Evolutionary conservation across 805 yeast species (phyloP).

Genomic region (Saturnispora sanitii): DNA sequence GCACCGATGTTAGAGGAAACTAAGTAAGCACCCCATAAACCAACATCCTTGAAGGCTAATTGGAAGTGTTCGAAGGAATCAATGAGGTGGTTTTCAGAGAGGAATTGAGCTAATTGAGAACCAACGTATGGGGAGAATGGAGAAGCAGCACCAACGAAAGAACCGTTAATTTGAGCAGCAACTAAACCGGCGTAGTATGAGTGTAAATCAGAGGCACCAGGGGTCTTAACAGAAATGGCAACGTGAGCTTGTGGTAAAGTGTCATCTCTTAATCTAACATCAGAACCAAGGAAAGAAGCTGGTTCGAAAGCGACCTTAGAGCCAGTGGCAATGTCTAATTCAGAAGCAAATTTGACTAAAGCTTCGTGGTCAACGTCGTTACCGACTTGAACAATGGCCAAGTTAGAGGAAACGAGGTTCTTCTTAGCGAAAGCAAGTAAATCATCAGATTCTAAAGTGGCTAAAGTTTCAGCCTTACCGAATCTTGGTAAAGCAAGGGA

Average conservation of each 20-base stretch:
- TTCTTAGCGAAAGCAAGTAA: constrained; percentile 43
- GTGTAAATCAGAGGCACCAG: constrained; percentile 44
- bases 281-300: constrained; percentile 73
- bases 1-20: constrained; percentile 47
- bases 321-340: constrained; percentile 41
- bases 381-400: constrained; percentile 62
- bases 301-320: constrained; percentile 37
- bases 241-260: constrained; percentile 74
- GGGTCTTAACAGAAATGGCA: constrained; percentile 68
- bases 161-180: constrained; percentile 55
- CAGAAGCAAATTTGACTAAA: constrained; percentile 56
- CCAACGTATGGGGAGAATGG: constrained; percentile 51
- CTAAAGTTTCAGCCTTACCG: constrained; percentile 63
- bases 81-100: constrained; percentile 63
- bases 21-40: constrained; percentile 76
- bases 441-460: constrained; percentile 50
- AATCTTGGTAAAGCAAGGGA: constrained; percentile 66
- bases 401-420: constrained; percentile 52
- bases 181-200: constrained; percentile 64
- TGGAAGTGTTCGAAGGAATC: constrained; percentile 68
- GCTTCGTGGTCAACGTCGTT: constrained; percentile 54
- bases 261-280: constrained; percentile 82
- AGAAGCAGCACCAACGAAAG: constrained; percentile 42
- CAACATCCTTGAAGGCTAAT: constrained; percentile 62
- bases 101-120: constrained; percentile 59